Conservation (phyloP, 139 green algal species). For the Pycnococcus provasolii region DNA sequence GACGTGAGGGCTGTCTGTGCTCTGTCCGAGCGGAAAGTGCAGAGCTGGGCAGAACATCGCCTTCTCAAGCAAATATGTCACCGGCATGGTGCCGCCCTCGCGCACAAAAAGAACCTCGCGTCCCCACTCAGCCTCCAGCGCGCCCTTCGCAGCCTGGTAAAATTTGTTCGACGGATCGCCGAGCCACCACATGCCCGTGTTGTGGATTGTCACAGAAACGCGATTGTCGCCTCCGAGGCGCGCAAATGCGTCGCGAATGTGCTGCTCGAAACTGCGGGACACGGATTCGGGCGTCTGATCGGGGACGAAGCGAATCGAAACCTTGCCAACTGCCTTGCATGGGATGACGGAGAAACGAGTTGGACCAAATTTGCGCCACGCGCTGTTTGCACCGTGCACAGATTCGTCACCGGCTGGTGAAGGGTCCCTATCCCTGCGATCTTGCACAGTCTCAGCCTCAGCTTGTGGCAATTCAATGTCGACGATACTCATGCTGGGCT, state of each 20-base stretch:
- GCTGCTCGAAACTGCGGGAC: too few relatives aligned
- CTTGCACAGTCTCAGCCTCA: too few relatives aligned
- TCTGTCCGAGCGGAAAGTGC: conserved; percentile 84
- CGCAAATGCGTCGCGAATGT: background rate
- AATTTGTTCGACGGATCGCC: conserved; percentile 46
- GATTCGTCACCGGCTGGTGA: too few relatives aligned
- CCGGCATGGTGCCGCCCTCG: conserved; percentile 46
- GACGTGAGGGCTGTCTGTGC: conserved; percentile 44
- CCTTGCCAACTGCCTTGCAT: conserved; percentile 57
- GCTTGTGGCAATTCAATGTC: conserved; percentile 46
- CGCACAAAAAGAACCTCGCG: conserved; percentile 29
- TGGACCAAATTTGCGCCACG: too few relatives aligned
- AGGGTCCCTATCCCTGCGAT: too few relatives aligned
- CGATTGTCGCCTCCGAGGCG: background rate
- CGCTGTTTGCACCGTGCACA: too few relatives aligned
- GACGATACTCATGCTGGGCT: conserved; percentile 69
- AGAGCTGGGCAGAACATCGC: conserved; percentile 71
- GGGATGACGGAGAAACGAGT: conserved; percentile 90
- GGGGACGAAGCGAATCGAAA: conserved; percentile 35
- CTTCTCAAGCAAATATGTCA: conserved; percentile 76
- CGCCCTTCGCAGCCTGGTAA: conserved; percentile 61
- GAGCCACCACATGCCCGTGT: conserved; percentile 19
- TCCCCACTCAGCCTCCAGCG: conserved; percentile 39
- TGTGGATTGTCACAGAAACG: background rate
- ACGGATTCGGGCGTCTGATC: too few relatives aligned